Percentiles rank a stretch among this genome's conserved stretches.
Conservation (phyloP, 1,284 basidiomycete species). For the Boletellus dicymbophilus region DNA sequence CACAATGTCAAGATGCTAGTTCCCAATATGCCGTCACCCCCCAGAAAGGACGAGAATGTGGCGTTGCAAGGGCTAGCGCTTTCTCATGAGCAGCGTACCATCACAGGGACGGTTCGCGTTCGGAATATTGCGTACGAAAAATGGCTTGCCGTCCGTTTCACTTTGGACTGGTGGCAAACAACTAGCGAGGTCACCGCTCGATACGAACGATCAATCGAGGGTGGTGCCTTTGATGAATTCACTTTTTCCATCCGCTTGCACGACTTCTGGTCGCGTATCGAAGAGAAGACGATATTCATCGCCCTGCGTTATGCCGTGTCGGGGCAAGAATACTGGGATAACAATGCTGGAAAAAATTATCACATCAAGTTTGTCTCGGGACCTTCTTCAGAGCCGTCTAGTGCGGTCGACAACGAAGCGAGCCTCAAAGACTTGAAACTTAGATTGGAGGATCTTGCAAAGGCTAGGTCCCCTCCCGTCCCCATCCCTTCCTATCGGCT, state of each 20-base stretch:
- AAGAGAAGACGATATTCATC: constrained; percentile 84
- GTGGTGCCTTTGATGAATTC: constrained; percentile 68
- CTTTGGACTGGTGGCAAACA: constrained; percentile 94
- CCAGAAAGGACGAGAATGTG: constrained; percentile 43
- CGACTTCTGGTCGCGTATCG: constrained; percentile 69
- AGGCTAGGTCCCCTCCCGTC: constrained; percentile 35
- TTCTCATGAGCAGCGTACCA: constrained; percentile 56
- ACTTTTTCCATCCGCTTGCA: constrained; percentile 65
- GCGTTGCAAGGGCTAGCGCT: constrained; percentile 58
- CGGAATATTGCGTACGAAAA: constrained; percentile 89
- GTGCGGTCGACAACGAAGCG: constrained; percentile 20
- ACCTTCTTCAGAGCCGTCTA: constrained; percentile 13
- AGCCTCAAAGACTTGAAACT: constrained; percentile 49
- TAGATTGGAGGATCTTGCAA: constrained; percentile 60
- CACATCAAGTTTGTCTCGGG: constrained; percentile 57
- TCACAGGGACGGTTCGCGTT: constrained; percentile 77
- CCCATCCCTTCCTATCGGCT: constrained; percentile 21
- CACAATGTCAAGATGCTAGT: constrained; percentile 50
- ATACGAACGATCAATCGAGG: constrained; percentile 66
- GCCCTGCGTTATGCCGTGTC: constrained; percentile 79
- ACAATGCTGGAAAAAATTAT: constrained; percentile 84
- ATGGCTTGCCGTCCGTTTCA: constrained; percentile 88
- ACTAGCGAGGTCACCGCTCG: constrained; percentile 90
- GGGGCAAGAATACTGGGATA: constrained; percentile 88
- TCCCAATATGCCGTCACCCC: constrained; percentile 50